A percentile compares a stretch with the other conserved stretches of the same genome.
Evolutionary conservation across 306 rosid species (phyloP).

Genomic region (Fragaria ananassa): DNA sequence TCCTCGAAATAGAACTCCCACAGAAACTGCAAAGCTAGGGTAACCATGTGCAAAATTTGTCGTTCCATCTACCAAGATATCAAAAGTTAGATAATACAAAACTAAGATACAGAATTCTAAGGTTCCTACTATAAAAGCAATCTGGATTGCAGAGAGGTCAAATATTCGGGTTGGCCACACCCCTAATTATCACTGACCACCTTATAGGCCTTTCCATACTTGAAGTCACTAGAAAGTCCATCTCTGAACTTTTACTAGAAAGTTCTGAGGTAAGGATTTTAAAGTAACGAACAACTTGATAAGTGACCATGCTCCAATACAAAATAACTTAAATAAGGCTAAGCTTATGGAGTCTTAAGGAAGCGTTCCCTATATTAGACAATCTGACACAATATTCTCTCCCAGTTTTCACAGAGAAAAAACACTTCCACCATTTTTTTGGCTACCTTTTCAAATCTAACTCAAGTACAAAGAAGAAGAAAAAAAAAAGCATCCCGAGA

Average conservation of each 20-base stretch:
- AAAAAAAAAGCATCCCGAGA: not conserved
- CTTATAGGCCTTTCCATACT: not conserved
- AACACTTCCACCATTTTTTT: not conserved
- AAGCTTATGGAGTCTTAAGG: not conserved
- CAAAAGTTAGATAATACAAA: constrained; percentile 29
- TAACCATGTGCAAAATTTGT: constrained; percentile 96
- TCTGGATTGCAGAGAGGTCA: not conserved
- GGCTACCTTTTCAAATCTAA: not conserved
- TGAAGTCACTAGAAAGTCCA: not conserved
- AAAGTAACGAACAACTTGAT: not conserved
- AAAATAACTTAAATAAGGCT: not conserved
- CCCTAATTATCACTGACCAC: not conserved
- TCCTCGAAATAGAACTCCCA: constrained; percentile 85
- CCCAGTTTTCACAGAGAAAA: not conserved
- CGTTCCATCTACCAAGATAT: constrained; percentile 69
- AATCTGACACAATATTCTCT: not conserved
- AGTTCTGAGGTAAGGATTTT: not conserved
- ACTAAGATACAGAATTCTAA: not conserved
- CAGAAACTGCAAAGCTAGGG: constrained; percentile 92
- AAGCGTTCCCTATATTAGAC: not conserved
- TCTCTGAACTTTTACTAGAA: not conserved
- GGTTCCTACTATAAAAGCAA: not conserved
- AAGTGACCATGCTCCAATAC: not conserved
- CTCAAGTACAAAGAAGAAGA: not conserved
- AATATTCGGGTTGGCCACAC: not conserved